Evolutionary conservation across 2,329 filamentous ascomycete species (phyloP).

Genomic region (Aureobasidium sp.): DNA sequence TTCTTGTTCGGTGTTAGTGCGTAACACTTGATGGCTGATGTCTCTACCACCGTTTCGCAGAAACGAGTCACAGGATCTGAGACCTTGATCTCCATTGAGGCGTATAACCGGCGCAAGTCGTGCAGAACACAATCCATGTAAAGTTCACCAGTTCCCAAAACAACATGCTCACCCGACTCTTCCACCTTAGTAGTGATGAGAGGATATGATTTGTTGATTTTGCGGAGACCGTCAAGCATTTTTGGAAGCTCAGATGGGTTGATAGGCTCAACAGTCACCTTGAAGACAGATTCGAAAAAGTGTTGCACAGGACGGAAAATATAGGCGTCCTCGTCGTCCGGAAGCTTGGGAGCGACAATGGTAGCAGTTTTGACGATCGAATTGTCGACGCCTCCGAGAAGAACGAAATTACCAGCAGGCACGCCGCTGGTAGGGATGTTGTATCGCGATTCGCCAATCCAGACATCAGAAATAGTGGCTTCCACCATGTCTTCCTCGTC

Average conservation of each 20-base stretch:
- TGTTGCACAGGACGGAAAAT: constrained; percentile 91
- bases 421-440: constrained; percentile 86
- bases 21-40: constrained; percentile 95
- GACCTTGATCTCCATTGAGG: constrained; percentile 98
- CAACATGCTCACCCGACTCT: constrained; percentile 91
- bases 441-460: constrained; percentile 87
- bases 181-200: constrained; percentile 95
- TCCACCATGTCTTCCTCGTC: constrained; percentile 96
- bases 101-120: constrained; percentile 85
- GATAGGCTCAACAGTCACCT: constrained; percentile 94
- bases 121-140: constrained; percentile 99
- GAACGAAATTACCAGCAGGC: constrained; percentile 84
- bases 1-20: constrained; percentile 98
- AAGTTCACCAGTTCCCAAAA: constrained; percentile 92
- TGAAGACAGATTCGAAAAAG: constrained; percentile 96
- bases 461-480: constrained; percentile 76
- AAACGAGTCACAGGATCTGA: constrained; percentile 96
- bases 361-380: constrained; percentile 98
- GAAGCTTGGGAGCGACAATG: constrained; percentile 68
- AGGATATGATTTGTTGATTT: constrained; percentile 97
- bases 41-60: constrained; percentile 96
- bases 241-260: constrained; percentile 97
- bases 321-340: constrained; percentile 84
- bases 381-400: constrained; percentile 91
- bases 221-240: constrained; percentile 93